These are phyloP conservation scores for Elaphomyces granulatus DNA, from an alignment of 495 filamentous ascomycete genomes.

Conservation along the genomic window DNA sequence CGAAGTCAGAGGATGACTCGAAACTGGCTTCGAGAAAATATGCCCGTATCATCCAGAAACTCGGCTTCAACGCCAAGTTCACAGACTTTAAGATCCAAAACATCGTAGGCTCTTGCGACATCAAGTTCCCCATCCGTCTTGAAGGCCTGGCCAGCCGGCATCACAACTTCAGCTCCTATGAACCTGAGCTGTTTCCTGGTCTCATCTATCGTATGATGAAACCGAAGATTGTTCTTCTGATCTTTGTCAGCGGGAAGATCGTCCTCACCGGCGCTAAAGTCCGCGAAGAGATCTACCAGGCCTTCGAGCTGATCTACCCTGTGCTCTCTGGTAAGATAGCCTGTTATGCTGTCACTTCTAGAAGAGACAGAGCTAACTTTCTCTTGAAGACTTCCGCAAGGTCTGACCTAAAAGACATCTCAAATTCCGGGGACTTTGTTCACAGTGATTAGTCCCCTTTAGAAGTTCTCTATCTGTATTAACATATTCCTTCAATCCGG, in stretches of 20 bases:
- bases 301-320: slow-evolving; percentile 98
- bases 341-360: too few relatives aligned
- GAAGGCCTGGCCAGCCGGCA: slow-evolving; percentile 91
- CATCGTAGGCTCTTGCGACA: slow-evolving; percentile 96
- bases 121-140: slow-evolving; percentile 97
- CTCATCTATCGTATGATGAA: slow-evolving; percentile 99
- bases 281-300: slow-evolving; percentile 96
- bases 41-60: slow-evolving; percentile 98
- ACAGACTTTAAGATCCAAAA: slow-evolving; percentile 99
- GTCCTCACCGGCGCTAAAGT: slow-evolving; percentile 97
- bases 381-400: slow-evolving; percentile 51
- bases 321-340: slow-evolving; percentile 68
- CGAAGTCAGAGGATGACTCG: slow-evolving; percentile 96
- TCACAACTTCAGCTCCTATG: slow-evolving; percentile 99
- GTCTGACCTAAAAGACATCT: slow-evolving; percentile 30
- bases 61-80: slow-evolving; percentile 99
- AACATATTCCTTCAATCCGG: slow-evolving; percentile 35
- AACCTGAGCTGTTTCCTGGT: slow-evolving; percentile 97
- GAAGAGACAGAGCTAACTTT: too few relatives aligned
- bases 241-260: slow-evolving; percentile 98
- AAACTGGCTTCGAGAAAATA: slow-evolving; percentile 96
- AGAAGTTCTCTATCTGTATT: slow-evolving; percentile 45
- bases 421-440: too few relatives aligned
- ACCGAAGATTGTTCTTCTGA: slow-evolving; percentile 96
- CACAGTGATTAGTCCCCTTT: too few relatives aligned